Conservation (phyloP, 2,329 filamentous ascomycete genomes). For the Fusarium piperis region DNA sequence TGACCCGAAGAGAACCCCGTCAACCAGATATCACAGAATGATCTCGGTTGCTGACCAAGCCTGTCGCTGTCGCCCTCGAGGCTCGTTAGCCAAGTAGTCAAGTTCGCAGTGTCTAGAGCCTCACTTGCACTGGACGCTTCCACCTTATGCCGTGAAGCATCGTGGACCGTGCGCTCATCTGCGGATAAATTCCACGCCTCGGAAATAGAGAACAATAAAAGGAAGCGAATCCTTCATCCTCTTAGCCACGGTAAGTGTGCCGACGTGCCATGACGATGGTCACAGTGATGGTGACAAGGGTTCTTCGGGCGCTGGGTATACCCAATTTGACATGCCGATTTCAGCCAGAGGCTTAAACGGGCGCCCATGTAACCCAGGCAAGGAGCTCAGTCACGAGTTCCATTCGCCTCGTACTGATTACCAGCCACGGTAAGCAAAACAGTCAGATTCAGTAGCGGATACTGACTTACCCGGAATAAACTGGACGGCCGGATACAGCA, state of each 20-base stretch:
- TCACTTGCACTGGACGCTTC: background rate
- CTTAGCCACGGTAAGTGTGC: background rate
- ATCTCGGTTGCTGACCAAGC: background rate
- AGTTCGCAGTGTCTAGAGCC: background rate
- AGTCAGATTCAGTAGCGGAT: conserved; percentile 2
- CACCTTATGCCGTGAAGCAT: background rate
- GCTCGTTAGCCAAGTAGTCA: background rate
- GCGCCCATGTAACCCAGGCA: background rate
- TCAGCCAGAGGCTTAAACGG: background rate
- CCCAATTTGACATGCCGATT: background rate
- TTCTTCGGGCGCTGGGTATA: background rate
- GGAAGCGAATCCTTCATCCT: background rate
- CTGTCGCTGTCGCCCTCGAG: background rate
- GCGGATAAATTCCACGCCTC: background rate
- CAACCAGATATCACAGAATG: background rate
- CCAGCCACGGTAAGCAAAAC: conserved; percentile 23
- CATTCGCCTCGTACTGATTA: conserved; percentile 19
- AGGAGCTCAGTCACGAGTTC: background rate
- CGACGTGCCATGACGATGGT: background rate
- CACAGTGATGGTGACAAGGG: background rate
- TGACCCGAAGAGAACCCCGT: background rate
- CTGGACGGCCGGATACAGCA: background rate
- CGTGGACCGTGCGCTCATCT: background rate
- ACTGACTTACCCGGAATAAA: background rate
- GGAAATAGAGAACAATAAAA: background rate